Conservation (phyloP, 2,329 filamentous ascomycete genomes). For the Lecanoromycetidae sp. region DNA sequence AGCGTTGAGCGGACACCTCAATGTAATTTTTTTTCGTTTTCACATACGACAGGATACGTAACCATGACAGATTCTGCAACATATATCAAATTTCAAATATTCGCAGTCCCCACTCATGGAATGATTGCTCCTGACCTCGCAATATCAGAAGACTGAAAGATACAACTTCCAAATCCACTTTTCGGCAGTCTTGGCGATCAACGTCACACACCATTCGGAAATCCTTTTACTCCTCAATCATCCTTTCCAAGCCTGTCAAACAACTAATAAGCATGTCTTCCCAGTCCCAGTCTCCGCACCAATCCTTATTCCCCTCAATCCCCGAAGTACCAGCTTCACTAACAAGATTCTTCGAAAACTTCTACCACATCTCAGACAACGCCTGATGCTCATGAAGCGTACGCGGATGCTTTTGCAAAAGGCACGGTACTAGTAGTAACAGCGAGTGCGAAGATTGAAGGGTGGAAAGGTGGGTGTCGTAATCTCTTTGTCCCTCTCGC, state of each 20-base stretch:
- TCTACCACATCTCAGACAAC: slow-evolving; percentile 23
- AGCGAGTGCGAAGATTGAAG: slow-evolving; percentile 36
- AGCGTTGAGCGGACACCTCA: slow-evolving; percentile 44
- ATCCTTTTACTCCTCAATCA: not conserved
- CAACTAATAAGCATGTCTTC: not conserved
- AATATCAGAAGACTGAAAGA: not conserved
- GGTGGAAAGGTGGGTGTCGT: slow-evolving; percentile 31
- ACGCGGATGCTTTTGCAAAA: slow-evolving; percentile 36
- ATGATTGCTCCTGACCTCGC: not conserved
- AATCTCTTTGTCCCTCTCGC: not conserved
- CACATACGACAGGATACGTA: slow-evolving; percentile 1
- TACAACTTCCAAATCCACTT: not conserved
- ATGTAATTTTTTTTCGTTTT: not conserved
- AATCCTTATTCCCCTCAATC: not conserved
- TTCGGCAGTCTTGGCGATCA: not conserved
- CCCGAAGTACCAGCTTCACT: not conserved
- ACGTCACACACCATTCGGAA: not conserved
- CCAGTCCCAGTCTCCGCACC: not conserved
- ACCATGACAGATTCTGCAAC: no score
- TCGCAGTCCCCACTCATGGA: not conserved
- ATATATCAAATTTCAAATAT: not conserved
- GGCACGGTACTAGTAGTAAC: slow-evolving; percentile 40
- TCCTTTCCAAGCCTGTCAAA: not conserved
- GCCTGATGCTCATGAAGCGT: slow-evolving; percentile 37
- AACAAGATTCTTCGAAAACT: slow-evolving; percentile 18